A percentile compares a stretch with the other conserved stretches of the same genome.
phyloP scores from a whole-genome alignment of 2,329 filamentous ascomycete species.

The Hortaea sp. region DNA sequence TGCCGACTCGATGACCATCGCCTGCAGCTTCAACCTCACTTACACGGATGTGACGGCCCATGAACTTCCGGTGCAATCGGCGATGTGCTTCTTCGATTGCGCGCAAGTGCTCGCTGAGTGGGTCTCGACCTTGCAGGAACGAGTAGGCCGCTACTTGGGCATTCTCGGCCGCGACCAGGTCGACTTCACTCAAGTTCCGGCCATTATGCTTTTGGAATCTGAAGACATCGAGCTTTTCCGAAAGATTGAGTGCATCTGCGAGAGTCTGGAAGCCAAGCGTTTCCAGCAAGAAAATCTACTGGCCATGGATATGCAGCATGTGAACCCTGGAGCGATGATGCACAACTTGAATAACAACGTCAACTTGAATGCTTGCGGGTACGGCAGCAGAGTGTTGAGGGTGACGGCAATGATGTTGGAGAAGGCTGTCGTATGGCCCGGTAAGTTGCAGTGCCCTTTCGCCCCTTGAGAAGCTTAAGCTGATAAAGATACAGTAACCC shows the following conservation, averaged over 20 bases:
- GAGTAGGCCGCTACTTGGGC: conserved; percentile 81
- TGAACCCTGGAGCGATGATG: conserved; percentile 38
- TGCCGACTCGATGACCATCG: conserved; percentile 80
- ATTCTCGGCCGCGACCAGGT: conserved; percentile 75
- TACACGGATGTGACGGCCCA: conserved; percentile 75
- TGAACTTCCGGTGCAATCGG: conserved; percentile 80
- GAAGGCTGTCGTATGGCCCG: conserved; percentile 85
- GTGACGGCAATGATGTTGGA: conserved; percentile 80
- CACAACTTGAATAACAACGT: conserved; percentile 28
- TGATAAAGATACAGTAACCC: conserved; percentile 45
- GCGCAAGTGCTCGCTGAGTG: conserved; percentile 90
- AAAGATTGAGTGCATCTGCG: conserved; percentile 72
- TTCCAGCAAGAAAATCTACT: conserved; percentile 42
- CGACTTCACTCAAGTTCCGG: conserved; percentile 69
- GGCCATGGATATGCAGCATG: conserved; percentile 34
- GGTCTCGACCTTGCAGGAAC: conserved; percentile 85
- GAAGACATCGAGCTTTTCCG: conserved; percentile 78
- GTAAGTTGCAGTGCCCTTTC: conserved; percentile 40
- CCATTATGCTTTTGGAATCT: conserved; percentile 81
- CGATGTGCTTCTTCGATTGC: conserved; percentile 88
- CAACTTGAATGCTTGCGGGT: conserved; percentile 53
- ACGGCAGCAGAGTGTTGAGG: conserved; percentile 73
- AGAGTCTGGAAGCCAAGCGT: conserved; percentile 69
- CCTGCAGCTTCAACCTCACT: conserved; percentile 73
- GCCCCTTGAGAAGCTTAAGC: background rate